These are phyloP conservation scores for Daldinia sp. DNA, from an alignment of 2,329 filamentous ascomycete species.

Conservation along the genomic window DNA sequence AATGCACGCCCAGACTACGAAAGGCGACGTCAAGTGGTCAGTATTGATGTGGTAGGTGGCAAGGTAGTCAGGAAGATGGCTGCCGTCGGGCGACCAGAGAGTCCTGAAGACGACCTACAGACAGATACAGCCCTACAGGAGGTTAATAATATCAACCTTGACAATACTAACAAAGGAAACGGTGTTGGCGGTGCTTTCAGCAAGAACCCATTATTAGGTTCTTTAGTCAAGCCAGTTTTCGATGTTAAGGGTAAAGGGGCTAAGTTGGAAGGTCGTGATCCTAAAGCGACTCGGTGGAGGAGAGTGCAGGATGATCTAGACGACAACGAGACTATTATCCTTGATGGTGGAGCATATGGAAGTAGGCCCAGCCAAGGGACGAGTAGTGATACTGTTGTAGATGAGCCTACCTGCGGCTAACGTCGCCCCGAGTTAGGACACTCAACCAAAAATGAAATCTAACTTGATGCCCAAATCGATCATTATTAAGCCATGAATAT, in stretches of 20 bases:
- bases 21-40: constrained; percentile 85
- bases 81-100: constrained; percentile 68
- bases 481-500: background rate
- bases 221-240: constrained; percentile 73
- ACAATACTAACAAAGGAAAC: constrained; percentile 48
- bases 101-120: constrained; percentile 61
- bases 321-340: constrained; percentile 69
- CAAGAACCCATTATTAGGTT: constrained; percentile 74
- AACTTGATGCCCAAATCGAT: background rate
- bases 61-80: constrained; percentile 81
- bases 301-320: constrained; percentile 71
- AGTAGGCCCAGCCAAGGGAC: constrained; percentile 42
- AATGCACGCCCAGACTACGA: constrained; percentile 87
- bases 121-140: constrained; percentile 47
- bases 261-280: constrained; percentile 58
- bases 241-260: constrained; percentile 65
- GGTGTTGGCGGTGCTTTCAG: constrained; percentile 71
- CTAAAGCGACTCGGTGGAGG: constrained; percentile 64
- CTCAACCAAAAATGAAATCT: background rate
- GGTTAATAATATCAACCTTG: constrained; percentile 45
- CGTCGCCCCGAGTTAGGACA: background rate
- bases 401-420: constrained; percentile 58
- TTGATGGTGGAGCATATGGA: constrained; percentile 68
- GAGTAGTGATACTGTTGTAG: constrained; percentile 41
- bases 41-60: constrained; percentile 82